phyloP scores from a whole-genome alignment of 1,139 yeast species.

The Scheffersomyces cryptocercus region DNA sequence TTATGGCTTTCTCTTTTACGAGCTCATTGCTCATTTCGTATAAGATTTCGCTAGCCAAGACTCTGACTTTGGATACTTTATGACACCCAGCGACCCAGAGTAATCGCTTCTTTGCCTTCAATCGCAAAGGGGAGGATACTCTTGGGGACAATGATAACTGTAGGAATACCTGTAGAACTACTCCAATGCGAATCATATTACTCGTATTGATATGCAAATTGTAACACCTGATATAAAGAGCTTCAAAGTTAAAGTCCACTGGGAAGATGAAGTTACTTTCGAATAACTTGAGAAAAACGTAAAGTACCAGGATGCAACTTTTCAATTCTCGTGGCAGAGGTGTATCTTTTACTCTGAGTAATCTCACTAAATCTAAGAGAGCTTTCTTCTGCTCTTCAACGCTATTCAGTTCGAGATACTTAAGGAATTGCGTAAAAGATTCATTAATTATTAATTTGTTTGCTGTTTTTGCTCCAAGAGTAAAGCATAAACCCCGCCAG shows the following conservation, averaged over 20 bases:
- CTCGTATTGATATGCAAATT: conserved; percentile 55
- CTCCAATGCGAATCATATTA: conserved; percentile 31
- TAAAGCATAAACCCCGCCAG: conserved; percentile 57
- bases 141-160: conserved; percentile 19
- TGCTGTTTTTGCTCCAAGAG: conserved; percentile 65
- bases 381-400: conserved; percentile 3
- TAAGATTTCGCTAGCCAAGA: conserved; percentile 33
- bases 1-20: conserved; percentile 5
- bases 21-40: conserved; percentile 27
- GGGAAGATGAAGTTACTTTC: conserved; percentile 40
- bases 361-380: conserved; percentile 9
- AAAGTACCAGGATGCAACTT: conserved; percentile 23
- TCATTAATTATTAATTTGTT: conserved; percentile 47
- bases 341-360: conserved; percentile 18
- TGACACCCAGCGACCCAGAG: conserved; percentile 32
- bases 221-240: conserved; percentile 53
- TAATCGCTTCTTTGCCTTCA: conserved; percentile 27
- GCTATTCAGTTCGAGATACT: conserved; percentile 22
- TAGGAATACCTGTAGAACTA: conserved; percentile 39
- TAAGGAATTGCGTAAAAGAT: conserved; percentile 45
- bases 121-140: conserved; percentile 4
- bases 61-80: conserved; percentile 26
- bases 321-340: conserved; percentile 20
- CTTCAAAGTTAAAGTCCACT: conserved; percentile 31
- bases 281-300: conserved; percentile 37